A percentile compares a stretch with the other conserved stretches of the same genome.
phyloP scores from a whole-genome alignment of 2,329 filamentous ascomycete genomes.

The Coniella vitis region DNA sequence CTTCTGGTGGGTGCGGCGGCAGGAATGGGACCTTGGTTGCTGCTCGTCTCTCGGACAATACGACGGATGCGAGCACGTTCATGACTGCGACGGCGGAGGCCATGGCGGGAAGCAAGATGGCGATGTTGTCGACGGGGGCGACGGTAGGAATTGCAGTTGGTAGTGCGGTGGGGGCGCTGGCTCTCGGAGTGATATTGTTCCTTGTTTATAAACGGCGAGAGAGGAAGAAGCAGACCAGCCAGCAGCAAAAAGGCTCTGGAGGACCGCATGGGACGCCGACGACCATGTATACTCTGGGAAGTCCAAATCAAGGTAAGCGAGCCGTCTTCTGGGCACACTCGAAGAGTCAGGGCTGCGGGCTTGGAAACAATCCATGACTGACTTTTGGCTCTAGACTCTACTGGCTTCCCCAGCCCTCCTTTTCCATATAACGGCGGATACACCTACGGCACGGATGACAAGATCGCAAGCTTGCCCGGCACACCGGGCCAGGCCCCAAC shows the following conservation, averaged over 20 bases:
- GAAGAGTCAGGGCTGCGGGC: no score
- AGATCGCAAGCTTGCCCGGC: neutral
- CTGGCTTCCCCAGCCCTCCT: neutral
- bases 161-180: slow-evolving; percentile 6
- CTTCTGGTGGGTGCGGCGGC: slow-evolving; percentile 1
- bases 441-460: slow-evolving; percentile 1
- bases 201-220: neutral
- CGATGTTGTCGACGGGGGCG: slow-evolving; percentile 11
- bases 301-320: slow-evolving; percentile 11
- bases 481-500: neutral
- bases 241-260: neutral
- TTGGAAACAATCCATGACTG: no score
- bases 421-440: neutral
- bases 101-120: neutral
- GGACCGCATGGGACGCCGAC: slow-evolving; percentile 2
- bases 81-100: slow-evolving; percentile 8
- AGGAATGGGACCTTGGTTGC: slow-evolving; percentile 22
- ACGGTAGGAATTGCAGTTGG: slow-evolving; percentile 18
- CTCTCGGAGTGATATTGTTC: neutral
- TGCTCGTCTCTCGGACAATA: slow-evolving; percentile 22
- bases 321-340: no score
- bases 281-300: neutral
- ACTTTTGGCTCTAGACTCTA: neutral
- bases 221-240: neutral
- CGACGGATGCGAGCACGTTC: slow-evolving; percentile 16